These are phyloP conservation scores for Saccharomycopsis lassenensis DNA, from an alignment of 805 yeast species.

Conservation along the genomic window DNA sequence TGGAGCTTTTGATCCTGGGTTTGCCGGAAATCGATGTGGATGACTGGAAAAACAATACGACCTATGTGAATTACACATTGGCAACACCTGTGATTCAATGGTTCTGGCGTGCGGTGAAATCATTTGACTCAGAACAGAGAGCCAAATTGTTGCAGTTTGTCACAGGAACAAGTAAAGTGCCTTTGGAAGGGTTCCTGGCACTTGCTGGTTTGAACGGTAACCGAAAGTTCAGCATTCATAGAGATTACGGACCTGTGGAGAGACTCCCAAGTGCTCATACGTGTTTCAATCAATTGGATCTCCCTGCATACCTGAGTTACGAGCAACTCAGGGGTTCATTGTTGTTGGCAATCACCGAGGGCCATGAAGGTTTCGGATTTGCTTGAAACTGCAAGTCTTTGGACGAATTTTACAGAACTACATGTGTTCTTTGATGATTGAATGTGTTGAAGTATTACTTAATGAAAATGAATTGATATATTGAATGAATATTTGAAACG, in stretches of 20 bases:
- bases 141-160: conserved; percentile 92
- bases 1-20: conserved; percentile 87
- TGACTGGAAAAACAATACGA: conserved; percentile 88
- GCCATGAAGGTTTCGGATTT: conserved; percentile 92
- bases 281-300: conserved; percentile 88
- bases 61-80: conserved; percentile 70
- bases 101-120: conserved; percentile 96
- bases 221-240: conserved; percentile 77
- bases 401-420: neutral
- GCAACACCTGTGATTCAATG: conserved; percentile 83
- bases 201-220: conserved; percentile 80
- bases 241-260: conserved; percentile 77
- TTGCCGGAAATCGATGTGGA: conserved; percentile 92
- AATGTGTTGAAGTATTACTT: no score
- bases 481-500: no score
- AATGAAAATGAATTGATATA: no score
- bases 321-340: conserved; percentile 75
- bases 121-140: conserved; percentile 87
- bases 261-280: conserved; percentile 94
- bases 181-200: conserved; percentile 86
- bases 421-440: no score
- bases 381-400: no score
- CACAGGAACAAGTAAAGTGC: conserved; percentile 95
- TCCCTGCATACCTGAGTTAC: conserved; percentile 87
- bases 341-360: conserved; percentile 82